A percentile compares a stretch with the other conserved stretches of the same genome.
Evolutionary conservation across 495 filamentous ascomycete species (phyloP).

Genomic region (Viridothelium virens): DNA sequence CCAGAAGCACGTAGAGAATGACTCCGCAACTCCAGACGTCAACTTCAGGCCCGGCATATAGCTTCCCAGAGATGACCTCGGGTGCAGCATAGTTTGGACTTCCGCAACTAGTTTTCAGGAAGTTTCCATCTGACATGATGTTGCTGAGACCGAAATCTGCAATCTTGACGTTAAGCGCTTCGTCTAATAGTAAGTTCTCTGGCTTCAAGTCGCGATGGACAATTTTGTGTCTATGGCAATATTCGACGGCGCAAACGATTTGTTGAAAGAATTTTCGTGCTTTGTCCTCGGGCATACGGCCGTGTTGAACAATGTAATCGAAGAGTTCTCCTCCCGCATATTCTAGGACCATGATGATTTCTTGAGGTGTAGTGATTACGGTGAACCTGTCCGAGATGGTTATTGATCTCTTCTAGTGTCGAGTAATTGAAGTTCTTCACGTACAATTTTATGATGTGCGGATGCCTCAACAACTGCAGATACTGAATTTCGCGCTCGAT

Average conservation of each 20-base stretch:
- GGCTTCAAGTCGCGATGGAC: constrained; percentile 97
- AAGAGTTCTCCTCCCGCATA: constrained; percentile 95
- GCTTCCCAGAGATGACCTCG: constrained; percentile 94
- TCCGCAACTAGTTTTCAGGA: constrained; percentile 95
- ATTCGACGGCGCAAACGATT: constrained; percentile 98
- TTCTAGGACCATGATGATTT: constrained; percentile 99
- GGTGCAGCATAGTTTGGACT: constrained; percentile 97
- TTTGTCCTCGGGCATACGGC: constrained; percentile 78
- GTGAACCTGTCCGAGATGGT: constrained; percentile 58
- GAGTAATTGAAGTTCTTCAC: constrained; percentile 24
- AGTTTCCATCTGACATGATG: constrained; percentile 99
- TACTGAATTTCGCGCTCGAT: constrained; percentile 98
- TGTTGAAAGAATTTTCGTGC: constrained; percentile 97
- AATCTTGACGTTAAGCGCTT: constrained; percentile 94
- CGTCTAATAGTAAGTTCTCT: constrained; percentile 91
- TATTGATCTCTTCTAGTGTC: constrained; percentile 14
- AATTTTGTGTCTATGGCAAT: constrained; percentile 98
- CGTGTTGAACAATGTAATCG: constrained; percentile 90
- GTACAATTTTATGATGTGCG: constrained; percentile 98
- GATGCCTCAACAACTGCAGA: constrained; percentile 87
- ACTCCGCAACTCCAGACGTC: constrained; percentile 99
- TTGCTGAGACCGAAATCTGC: constrained; percentile 98
- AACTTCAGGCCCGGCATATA: constrained; percentile 95
- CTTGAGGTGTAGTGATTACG: constrained; percentile 83
- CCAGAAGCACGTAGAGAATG: constrained; percentile 90